These are phyloP conservation scores for Cercospora citrullina DNA, from an alignment of 2,329 filamentous ascomycete genomes.

Conservation along the genomic window DNA sequence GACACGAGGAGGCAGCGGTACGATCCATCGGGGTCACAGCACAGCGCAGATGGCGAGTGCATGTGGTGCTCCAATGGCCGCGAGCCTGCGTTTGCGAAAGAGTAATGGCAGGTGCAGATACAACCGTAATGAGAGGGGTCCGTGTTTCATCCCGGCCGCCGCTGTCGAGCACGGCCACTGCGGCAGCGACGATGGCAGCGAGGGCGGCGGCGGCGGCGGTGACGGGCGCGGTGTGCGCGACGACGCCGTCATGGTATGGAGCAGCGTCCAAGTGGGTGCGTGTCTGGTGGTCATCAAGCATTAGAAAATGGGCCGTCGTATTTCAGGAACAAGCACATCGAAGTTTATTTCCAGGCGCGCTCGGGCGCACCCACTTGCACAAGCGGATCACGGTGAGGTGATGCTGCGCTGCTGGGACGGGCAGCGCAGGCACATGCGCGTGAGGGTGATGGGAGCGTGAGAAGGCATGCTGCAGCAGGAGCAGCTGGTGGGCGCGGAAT, in stretches of 20 bases:
- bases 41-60: background rate
- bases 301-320: background rate
- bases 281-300: background rate
- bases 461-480: background rate
- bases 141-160: slow-evolving; percentile 3
- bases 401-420: background rate
- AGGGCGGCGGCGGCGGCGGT: background rate
- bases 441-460: background rate
- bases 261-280: background rate
- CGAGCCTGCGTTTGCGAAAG: background rate
- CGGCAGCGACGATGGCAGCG: background rate
- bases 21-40: background rate
- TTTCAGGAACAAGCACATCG: slow-evolving; percentile 3
- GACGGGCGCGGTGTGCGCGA: background rate
- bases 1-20: background rate
- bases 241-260: background rate
- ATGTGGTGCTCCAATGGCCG: background rate
- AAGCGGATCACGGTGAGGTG: background rate
- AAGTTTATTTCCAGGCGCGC: background rate
- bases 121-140: slow-evolving; percentile 5
- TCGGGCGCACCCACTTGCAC: background rate
- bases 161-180: background rate
- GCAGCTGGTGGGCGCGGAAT: background rate
- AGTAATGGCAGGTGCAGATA: background rate
- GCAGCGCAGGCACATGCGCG: background rate